A percentile compares a stretch with the other conserved stretches of the same genome.
Conservation (phyloP, 2,329 filamentous ascomycete species). For the Penicillium verrucosum region DNA sequence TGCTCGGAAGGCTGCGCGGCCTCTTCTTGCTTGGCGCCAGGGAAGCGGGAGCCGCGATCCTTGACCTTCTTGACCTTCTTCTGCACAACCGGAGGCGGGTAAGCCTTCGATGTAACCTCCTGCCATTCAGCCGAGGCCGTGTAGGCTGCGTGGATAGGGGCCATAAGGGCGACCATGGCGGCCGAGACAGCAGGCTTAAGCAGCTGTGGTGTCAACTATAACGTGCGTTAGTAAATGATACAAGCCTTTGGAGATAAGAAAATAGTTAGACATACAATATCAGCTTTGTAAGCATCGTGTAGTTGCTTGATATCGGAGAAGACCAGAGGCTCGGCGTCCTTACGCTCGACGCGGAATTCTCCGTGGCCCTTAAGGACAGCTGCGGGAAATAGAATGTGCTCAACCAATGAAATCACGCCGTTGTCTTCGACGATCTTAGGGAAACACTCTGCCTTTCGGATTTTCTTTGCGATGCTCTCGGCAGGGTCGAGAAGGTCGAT, state of each 20-base stretch:
- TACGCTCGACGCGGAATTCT: slow-evolving; percentile 66
- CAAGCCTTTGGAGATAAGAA: not conserved
- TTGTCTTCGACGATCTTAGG: slow-evolving; percentile 79
- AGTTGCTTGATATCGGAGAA: slow-evolving; percentile 75
- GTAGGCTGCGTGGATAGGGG: slow-evolving; percentile 73
- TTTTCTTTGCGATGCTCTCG: slow-evolving; percentile 74
- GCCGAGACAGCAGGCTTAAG: slow-evolving; percentile 80
- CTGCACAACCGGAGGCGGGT: slow-evolving; percentile 64
- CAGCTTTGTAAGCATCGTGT: slow-evolving; percentile 74
- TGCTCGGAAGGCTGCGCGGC: not conserved
- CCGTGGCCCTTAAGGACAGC: slow-evolving; percentile 43
- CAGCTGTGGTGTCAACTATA: slow-evolving; percentile 73
- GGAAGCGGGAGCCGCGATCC: slow-evolving; percentile 65
- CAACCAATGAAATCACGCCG: slow-evolving; percentile 79
- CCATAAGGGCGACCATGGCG: slow-evolving; percentile 69
- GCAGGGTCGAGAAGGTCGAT: slow-evolving; percentile 81
- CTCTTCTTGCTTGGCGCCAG: slow-evolving; percentile 12
- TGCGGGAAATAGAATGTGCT: slow-evolving; percentile 80
- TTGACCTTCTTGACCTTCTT: slow-evolving; percentile 75
- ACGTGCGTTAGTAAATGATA: slow-evolving; percentile 4
- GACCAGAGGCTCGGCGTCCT: slow-evolving; percentile 68
- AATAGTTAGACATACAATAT: slow-evolving; percentile 58
- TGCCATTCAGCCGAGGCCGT: slow-evolving; percentile 74
- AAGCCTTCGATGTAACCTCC: slow-evolving; percentile 70
- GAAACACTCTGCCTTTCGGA: slow-evolving; percentile 77